Base-by-base conservation (phyloP, 2,329 filamentous ascomycete species). In the Volutella citrinella region DNA sequence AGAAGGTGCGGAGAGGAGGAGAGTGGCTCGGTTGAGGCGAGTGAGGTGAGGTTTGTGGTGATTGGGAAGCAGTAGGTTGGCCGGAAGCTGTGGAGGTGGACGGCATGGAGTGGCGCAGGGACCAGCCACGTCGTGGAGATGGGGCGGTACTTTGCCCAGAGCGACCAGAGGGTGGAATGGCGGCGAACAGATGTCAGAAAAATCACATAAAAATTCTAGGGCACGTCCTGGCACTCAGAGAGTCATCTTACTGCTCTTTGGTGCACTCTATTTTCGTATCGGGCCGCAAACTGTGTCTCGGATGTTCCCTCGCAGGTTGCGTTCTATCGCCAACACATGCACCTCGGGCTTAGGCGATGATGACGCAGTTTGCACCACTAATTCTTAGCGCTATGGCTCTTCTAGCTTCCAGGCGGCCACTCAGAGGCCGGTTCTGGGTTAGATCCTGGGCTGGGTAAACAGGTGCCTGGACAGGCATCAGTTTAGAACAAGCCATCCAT, bases 341-440 rank as follows among this genome's bases (percentile, higher is more conserved):
- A 18, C 14, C 23, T 18, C 17, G 31, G 27, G 11, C 19, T 23
- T 14, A 19, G 23, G 26, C n/a, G 20, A 18, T 38, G 31, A 42
- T 42, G 38, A 42, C 38, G 38, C 38, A 42, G 34, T 38, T 36
- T n/a, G n/a, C n/a, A n/a, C n/a, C n/a, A n/a, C n/a, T n/a, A n/a
- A n/a, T n/a, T n/a, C n/a, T n/a, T n/a, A n/a, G n/a, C n/a, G n/a
- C n/a, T n/a, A n/a, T n/a, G n/a, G n/a, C n/a, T n/a, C n/a, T n/a
- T n/a, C n/a, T n/a, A n/a, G 27, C 34, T 27, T 27, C 34, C 19
- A 37, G 23, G 26, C 23, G 22, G 11, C 38, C 30, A 16, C 7
- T 13, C 13, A 13, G 15, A 15, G 16, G 14, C 14, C 29, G 23
- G 18, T 13, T 23, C 28, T n/a, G n/a, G n/a, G n/a, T n/a, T n/a